phyloP scores from a whole-genome alignment of 192 early-diverging fungal genomes.

The Gigaspora rosea region DNA sequence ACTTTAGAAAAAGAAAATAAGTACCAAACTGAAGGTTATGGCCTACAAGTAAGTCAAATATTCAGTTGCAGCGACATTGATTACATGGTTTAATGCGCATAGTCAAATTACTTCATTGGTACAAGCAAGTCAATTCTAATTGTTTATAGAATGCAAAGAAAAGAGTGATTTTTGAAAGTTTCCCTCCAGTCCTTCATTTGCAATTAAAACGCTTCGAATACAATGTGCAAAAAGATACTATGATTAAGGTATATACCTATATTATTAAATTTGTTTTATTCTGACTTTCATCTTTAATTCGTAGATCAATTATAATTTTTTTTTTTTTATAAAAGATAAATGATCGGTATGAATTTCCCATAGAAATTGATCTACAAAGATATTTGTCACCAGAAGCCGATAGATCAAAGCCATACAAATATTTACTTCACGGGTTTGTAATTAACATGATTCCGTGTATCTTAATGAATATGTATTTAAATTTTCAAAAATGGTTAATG shows the following conservation, averaged over 20 bases:
- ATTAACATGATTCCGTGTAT: background rate
- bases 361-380: conserved; percentile 79
- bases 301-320: background rate
- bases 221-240: conserved; percentile 83
- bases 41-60: conserved; percentile 62
- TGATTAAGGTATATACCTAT: conserved; percentile 80
- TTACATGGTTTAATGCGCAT: background rate
- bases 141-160: conserved; percentile 78
- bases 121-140: background rate
- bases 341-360: conserved; percentile 95
- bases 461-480: background rate
- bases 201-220: conserved; percentile 99
- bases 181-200: conserved; percentile 93
- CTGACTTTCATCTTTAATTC: background rate
- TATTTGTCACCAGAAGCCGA: conserved; percentile 75
- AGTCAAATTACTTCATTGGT: too few species aligned
- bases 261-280: background rate
- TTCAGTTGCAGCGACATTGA: background rate
- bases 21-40: conserved; percentile 92
- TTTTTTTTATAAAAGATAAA: conserved; percentile 61
- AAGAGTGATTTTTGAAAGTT: conserved; percentile 90
- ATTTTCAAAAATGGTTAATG: background rate
- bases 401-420: conserved; percentile 66
- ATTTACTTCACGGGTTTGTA: conserved; percentile 81
- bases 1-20: conserved; percentile 95